phyloP scores from a whole-genome alignment of 2,329 filamentous ascomycete species.

The Nigrospora osmanthi region DNA sequence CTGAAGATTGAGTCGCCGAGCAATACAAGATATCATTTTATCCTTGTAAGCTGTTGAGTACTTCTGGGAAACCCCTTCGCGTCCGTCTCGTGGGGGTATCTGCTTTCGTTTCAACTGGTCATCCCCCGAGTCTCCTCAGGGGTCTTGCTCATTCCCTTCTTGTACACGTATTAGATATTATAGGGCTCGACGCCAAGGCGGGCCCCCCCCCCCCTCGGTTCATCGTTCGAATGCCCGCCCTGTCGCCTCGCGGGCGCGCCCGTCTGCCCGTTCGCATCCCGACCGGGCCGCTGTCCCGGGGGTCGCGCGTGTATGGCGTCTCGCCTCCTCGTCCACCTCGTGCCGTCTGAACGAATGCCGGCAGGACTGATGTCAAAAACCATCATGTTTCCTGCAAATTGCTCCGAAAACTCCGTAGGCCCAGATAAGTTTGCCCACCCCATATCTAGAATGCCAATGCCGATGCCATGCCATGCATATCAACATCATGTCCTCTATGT shows the following conservation, averaged over 20 bases:
- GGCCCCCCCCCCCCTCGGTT: constrained; percentile 4
- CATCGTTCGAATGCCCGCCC: constrained; percentile 4
- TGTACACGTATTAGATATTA: constrained; percentile 35
- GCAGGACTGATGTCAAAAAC: constrained; percentile 22
- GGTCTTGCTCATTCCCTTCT: constrained; percentile 16
- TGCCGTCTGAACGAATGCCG: constrained; percentile 37
- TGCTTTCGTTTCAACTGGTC: neutral
- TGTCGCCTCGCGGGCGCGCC: constrained; percentile 2
- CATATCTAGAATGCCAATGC: constrained; percentile 39
- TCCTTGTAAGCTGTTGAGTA: constrained; percentile 18
- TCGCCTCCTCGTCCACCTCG: constrained; percentile 8
- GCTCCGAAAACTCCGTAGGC: constrained; percentile 39
- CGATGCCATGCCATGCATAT: constrained; percentile 40
- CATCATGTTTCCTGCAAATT: constrained; percentile 24
- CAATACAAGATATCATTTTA: constrained; percentile 22
- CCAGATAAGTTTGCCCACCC: constrained; percentile 27
- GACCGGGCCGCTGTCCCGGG: neutral
- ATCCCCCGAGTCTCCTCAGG: neutral
- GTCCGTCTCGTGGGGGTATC: neutral
- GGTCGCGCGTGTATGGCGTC: neutral
- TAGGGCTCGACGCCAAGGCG: constrained; percentile 16
- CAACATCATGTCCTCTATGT: constrained; percentile 43
- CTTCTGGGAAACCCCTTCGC: constrained; percentile 11
- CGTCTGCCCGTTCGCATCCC: neutral
- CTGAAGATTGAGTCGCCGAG: constrained; percentile 9